A percentile compares a stretch with the other conserved stretches of the same genome.
phyloP scores from a whole-genome alignment of 139 green algal genomes.

The Auxenochlorella pyrenoidosa region DNA sequence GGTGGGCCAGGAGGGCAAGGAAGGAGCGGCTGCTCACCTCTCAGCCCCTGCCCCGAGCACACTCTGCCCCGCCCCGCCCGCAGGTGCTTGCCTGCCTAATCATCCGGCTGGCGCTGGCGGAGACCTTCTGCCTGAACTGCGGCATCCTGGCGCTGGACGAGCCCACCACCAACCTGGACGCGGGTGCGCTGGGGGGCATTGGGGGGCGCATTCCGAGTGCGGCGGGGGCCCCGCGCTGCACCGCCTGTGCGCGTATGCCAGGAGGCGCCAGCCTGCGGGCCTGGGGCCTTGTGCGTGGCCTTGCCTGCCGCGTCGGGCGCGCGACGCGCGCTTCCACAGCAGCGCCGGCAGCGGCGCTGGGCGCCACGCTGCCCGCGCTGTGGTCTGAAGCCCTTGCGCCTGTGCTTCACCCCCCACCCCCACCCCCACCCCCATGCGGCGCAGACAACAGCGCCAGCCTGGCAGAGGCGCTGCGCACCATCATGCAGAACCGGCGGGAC shows the following conservation, averaged over 20 bases:
- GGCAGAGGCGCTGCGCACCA: constrained; percentile 79
- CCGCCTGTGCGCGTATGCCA: no score
- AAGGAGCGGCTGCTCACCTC: neutral
- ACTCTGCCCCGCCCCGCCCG: neutral
- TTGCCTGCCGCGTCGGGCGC: neutral
- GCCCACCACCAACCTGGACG: constrained; percentile 99
- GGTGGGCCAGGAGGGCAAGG: no score
- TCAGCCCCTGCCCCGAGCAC: no score
- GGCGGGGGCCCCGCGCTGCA: no score
- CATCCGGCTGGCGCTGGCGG: constrained; percentile 96
- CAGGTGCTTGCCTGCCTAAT: constrained; percentile 97
- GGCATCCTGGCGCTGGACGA: constrained; percentile 98
- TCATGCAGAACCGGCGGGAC: constrained; percentile 80
- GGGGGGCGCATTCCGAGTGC: no score
- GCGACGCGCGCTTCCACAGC: no score
- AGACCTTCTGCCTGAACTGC: constrained; percentile 99
- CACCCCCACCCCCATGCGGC: no score
- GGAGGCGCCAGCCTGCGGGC: neutral
- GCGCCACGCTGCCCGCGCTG: no score
- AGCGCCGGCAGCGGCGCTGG: no score
- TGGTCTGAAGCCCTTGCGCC: neutral
- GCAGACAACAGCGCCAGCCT: constrained; percentile 75
- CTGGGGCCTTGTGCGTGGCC: neutral
- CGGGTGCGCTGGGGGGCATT: constrained; percentile 36
- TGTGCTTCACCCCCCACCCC: neutral